Conservation (phyloP, 2,329 filamentous ascomycete species). For the Penicillium vulpinum region DNA sequence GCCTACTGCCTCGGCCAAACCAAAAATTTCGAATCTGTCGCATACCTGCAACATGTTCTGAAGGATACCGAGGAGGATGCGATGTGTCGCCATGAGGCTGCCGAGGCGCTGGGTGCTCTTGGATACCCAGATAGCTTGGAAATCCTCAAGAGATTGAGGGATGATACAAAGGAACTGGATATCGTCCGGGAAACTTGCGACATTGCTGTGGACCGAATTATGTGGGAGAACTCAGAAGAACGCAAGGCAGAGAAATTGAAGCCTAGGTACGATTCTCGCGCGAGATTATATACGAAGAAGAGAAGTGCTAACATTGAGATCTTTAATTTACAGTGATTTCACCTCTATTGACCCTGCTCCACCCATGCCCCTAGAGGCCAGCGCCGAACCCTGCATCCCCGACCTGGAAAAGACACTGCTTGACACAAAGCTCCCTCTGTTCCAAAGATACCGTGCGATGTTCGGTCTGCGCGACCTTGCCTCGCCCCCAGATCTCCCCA, state of each 20-base stretch:
- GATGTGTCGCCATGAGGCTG: slow-evolving; percentile 96
- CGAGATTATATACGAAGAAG: slow-evolving; percentile 2
- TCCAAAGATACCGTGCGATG: slow-evolving; percentile 95
- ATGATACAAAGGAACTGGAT: slow-evolving; percentile 72
- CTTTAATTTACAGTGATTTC: slow-evolving; percentile 69
- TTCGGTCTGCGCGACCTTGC: slow-evolving; percentile 93
- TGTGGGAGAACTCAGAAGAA: slow-evolving; percentile 82
- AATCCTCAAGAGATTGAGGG: slow-evolving; percentile 70
- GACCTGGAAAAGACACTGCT: slow-evolving; percentile 76
- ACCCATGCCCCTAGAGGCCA: slow-evolving; percentile 70
- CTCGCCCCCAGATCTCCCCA: slow-evolving; percentile 86
- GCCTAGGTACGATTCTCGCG: slow-evolving; percentile 62
- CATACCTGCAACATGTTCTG: slow-evolving; percentile 71
- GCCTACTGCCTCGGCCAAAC: slow-evolving; percentile 97
- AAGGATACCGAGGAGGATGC: slow-evolving; percentile 78
- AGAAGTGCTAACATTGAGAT: slow-evolving; percentile 21
- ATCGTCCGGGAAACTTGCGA: slow-evolving; percentile 95
- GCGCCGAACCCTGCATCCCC: slow-evolving; percentile 61
- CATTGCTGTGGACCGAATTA: slow-evolving; percentile 88
- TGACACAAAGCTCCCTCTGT: slow-evolving; percentile 76
- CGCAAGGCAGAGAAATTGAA: slow-evolving; percentile 74
- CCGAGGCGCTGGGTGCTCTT: slow-evolving; percentile 88
- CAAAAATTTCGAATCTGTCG: slow-evolving; percentile 70
- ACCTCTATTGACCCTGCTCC: slow-evolving; percentile 94
- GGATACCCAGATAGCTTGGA: slow-evolving; percentile 72